phyloP scores from a whole-genome alignment of 2,329 filamentous ascomycete species.

The Paecilomyces niveus region DNA sequence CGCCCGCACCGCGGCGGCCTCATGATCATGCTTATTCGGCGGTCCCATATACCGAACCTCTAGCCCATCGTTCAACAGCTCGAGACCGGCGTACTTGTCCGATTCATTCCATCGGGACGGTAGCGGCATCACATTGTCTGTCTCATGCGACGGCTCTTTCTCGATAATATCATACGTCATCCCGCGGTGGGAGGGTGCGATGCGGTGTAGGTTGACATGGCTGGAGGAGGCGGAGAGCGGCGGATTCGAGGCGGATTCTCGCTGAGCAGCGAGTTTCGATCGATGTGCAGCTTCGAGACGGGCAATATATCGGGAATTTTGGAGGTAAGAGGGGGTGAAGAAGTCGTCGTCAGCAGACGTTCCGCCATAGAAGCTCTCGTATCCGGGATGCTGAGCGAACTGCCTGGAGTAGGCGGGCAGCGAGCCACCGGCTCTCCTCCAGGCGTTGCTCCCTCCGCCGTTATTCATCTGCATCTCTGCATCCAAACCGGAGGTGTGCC shows the following conservation, averaged over 20 bases:
- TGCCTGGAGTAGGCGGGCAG: slow-evolving; percentile 44
- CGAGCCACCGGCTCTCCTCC: slow-evolving; percentile 33
- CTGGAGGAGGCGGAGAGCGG: slow-evolving; percentile 49
- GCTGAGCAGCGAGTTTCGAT: slow-evolving; percentile 49
- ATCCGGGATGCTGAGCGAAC: slow-evolving; percentile 30
- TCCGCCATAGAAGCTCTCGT: slow-evolving; percentile 18
- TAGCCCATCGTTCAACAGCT: slow-evolving; percentile 65
- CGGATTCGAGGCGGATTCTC: slow-evolving; percentile 39
- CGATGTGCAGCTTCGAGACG: slow-evolving; percentile 65
- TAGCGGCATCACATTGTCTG: slow-evolving; percentile 60
- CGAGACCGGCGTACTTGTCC: slow-evolving; percentile 67
- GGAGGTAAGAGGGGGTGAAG: slow-evolving; percentile 79
- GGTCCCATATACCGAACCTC: slow-evolving; percentile 59
- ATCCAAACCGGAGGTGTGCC: slow-evolving; percentile 36
- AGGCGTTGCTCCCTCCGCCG: slow-evolving; percentile 35
- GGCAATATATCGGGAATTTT: slow-evolving; percentile 68
- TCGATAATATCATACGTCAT: slow-evolving; percentile 82
- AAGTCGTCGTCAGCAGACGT: slow-evolving; percentile 43
- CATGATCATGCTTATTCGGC: slow-evolving; percentile 56
- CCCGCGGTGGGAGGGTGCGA: slow-evolving; percentile 62
- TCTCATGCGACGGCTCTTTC: slow-evolving; percentile 53
- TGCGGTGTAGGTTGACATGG: slow-evolving; percentile 51
- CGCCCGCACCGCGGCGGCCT: slow-evolving; percentile 74
- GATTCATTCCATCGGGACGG: slow-evolving; percentile 75
- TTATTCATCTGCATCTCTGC: slow-evolving; percentile 43